Evolutionary conservation across 2,329 filamentous ascomycete species (phyloP).

Genomic region (Monosporascus sp.): DNA sequence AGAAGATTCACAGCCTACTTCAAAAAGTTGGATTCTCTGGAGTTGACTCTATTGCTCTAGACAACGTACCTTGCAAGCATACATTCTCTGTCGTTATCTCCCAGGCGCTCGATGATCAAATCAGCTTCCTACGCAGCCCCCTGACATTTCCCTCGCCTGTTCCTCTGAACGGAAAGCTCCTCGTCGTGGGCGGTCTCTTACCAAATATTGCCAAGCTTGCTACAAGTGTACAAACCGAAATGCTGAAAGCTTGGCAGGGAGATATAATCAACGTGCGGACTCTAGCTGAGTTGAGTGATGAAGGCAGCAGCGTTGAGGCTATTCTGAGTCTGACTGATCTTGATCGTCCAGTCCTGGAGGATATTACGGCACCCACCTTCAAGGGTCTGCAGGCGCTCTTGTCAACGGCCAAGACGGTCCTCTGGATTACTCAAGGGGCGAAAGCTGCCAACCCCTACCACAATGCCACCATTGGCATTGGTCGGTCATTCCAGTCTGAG

Average conservation of each 20-base stretch:
- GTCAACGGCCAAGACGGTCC: background rate
- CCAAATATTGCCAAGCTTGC: background rate
- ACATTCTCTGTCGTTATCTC: background rate
- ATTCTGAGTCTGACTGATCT: background rate
- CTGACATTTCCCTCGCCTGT: background rate
- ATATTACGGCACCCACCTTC: background rate
- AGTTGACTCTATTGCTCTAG: background rate
- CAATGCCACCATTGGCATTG: conserved; percentile 2
- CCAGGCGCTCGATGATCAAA: background rate
- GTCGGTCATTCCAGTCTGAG: background rate
- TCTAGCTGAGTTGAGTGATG: background rate
- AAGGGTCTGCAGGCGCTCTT: background rate
- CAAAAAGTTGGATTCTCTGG: background rate
- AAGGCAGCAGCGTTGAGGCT: background rate
- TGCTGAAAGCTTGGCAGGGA: background rate
- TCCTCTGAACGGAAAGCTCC: background rate
- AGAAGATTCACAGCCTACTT: too few species aligned
- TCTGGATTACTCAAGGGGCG: conserved; percentile 4
- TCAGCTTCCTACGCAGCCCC: background rate
- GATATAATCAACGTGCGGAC: background rate
- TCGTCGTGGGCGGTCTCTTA: background rate
- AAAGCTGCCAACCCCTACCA: background rate
- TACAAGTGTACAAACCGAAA: background rate
- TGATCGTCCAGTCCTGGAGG: background rate
- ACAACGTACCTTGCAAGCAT: background rate